Conservation (phyloP, 2,329 filamentous ascomycete genomes). For the Neofusicoccum laricinum region DNA sequence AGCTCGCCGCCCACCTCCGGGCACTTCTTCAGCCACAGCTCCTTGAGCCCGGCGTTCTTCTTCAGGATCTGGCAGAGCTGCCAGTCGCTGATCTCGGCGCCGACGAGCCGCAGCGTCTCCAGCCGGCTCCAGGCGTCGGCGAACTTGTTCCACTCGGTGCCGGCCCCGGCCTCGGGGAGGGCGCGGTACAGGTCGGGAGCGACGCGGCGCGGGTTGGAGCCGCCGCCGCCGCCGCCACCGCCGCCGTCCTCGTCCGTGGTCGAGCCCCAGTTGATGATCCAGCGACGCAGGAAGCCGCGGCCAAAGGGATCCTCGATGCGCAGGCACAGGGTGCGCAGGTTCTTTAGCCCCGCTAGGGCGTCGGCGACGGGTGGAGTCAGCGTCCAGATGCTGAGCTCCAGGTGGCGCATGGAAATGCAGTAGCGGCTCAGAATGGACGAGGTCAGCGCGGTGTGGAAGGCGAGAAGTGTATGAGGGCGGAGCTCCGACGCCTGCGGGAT, state of each 20-base stretch:
- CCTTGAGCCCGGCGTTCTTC: constrained; percentile 20
- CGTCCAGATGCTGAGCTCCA: constrained; percentile 31
- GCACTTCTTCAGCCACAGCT: constrained; percentile 27
- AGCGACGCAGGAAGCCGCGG: constrained; percentile 19
- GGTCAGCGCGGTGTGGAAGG: constrained; percentile 30
- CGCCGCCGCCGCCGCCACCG: background rate
- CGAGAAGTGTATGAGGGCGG: constrained; percentile 11
- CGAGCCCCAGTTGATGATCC: constrained; percentile 14
- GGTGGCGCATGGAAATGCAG: constrained; percentile 23
- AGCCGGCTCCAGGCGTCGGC: constrained; percentile 20
- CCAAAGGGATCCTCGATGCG: constrained; percentile 25
- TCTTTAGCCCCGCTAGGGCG: constrained; percentile 23
- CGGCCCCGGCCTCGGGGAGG: constrained; percentile 11
- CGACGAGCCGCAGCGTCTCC: constrained; percentile 24
- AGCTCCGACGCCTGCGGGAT: constrained; percentile 13
- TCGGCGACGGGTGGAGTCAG: constrained; percentile 25
- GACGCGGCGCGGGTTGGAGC: constrained; percentile 11
- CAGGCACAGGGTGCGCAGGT: constrained; percentile 25
- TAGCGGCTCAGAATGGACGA: constrained; percentile 27
- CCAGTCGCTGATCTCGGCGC: constrained; percentile 21
- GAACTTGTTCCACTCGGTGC: constrained; percentile 15
- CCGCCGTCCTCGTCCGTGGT: background rate
- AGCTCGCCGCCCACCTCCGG: constrained; percentile 20
- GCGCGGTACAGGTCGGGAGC: constrained; percentile 22
- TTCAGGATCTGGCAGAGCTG: constrained; percentile 24